Evolutionary conservation across 2,329 filamentous ascomycete species (phyloP).

Genomic region (Nemania sp.): DNA sequence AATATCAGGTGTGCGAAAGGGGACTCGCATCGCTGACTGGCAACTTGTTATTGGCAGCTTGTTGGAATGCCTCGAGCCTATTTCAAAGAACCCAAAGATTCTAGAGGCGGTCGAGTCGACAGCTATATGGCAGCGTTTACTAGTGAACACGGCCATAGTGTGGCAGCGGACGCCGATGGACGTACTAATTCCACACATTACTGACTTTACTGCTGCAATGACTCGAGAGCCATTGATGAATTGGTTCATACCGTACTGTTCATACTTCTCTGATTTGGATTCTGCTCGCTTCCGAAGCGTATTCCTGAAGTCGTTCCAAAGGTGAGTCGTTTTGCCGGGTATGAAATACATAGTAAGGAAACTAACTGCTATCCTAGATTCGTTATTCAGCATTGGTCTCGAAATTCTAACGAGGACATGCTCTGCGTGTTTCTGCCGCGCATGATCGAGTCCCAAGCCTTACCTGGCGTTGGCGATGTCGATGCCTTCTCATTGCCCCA

Average conservation of each 20-base stretch:
- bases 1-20: slow-evolving; percentile 83
- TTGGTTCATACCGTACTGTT: slow-evolving; percentile 88
- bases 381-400: slow-evolving; percentile 78
- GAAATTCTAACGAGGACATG: slow-evolving; percentile 72
- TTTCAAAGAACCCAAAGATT: slow-evolving; percentile 57
- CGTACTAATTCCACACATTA: slow-evolving; percentile 76
- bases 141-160: slow-evolving; percentile 72
- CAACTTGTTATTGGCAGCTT: slow-evolving; percentile 68
- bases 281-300: slow-evolving; percentile 80
- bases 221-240: slow-evolving; percentile 73
- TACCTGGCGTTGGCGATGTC: slow-evolving; percentile 65
- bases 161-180: slow-evolving; percentile 85
- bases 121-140: slow-evolving; percentile 66
- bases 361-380: slow-evolving; percentile 69
- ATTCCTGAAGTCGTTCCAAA: slow-evolving; percentile 85
- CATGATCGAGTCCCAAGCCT: slow-evolving; percentile 67
- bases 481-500: slow-evolving; percentile 70
- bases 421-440: slow-evolving; percentile 76
- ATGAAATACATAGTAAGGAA: not conserved
- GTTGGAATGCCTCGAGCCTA: slow-evolving; percentile 62
- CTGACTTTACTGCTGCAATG: slow-evolving; percentile 72
- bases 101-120: slow-evolving; percentile 52
- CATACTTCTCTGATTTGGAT: slow-evolving; percentile 80
- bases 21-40: slow-evolving; percentile 81
- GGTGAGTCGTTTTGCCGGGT: slow-evolving; percentile 61